phyloP scores from a whole-genome alignment of 2,329 filamentous ascomycete genomes.

The Lasiodiplodia sp. region DNA sequence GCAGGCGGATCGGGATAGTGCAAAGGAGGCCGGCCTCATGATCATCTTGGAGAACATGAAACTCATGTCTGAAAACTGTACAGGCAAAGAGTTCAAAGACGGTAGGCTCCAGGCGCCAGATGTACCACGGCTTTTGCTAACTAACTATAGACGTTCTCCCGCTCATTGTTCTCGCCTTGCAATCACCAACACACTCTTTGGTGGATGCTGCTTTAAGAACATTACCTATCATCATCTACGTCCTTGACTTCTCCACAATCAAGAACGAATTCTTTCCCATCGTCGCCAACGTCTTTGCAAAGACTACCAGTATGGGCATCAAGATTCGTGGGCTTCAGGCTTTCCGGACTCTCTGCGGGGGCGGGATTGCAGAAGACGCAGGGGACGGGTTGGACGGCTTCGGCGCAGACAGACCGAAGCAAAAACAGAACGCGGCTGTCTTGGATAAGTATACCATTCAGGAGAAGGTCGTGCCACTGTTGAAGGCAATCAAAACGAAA shows the following conservation, averaged over 20 bases:
- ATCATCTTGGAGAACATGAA: slow-evolving; percentile 85
- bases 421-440: slow-evolving; percentile 74
- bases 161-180: slow-evolving; percentile 81
- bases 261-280: slow-evolving; percentile 97
- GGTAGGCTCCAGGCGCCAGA: slow-evolving; percentile 59
- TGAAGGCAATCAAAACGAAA: slow-evolving; percentile 95
- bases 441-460: slow-evolving; percentile 98
- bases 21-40: slow-evolving; percentile 89
- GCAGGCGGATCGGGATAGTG: slow-evolving; percentile 75
- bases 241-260: slow-evolving; percentile 94
- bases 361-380: slow-evolving; percentile 59
- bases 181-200: slow-evolving; percentile 86
- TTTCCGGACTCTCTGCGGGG: slow-evolving; percentile 88
- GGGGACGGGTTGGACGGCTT: slow-evolving; percentile 80
- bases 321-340: slow-evolving; percentile 92
- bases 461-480: slow-evolving; percentile 90
- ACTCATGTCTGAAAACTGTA: slow-evolving; percentile 78
- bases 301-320: slow-evolving; percentile 91
- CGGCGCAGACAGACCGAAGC: slow-evolving; percentile 61
- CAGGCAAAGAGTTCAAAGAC: slow-evolving; percentile 93
- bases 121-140: neutral
- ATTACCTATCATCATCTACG: slow-evolving; percentile 79
- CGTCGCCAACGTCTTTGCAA: slow-evolving; percentile 87
- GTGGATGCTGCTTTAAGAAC: slow-evolving; percentile 85
- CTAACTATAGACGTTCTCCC: slow-evolving; percentile 78